Base-by-base conservation (phyloP, 192 early-diverging fungal species). In the Endogone sp. region DNA sequence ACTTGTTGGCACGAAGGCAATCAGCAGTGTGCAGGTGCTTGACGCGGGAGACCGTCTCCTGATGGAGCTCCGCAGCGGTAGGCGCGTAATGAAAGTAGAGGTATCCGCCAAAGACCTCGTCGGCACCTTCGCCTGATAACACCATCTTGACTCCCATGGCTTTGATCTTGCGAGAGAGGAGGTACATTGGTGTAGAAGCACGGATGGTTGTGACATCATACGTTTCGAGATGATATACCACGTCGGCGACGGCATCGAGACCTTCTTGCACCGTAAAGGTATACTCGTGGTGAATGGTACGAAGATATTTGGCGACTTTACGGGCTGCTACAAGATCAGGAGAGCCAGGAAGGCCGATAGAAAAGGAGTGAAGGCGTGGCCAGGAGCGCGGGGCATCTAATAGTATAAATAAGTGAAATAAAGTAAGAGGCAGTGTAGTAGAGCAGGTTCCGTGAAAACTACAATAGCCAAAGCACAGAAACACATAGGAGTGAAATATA, bases 101-200 rank as follows among this genome's bases (percentile, higher is more conserved):
- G 82, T 99, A 99, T 20, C 97, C 97, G 69, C 94, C 97, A 86
- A 95, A 94, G 24, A 99, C 90, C 82, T 99, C 97, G 76, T 99
- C 97, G 57, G 90, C 81, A 63, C 97, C 97, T 77, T 99, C 97
- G 60, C 97, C 97, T 69, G 90, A 92, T 16, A 99, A 84, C 9
- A 99, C 97, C 97, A 99, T 99, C 88, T 99, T 99, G 79, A 99
- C 97, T 49, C 97, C 95, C 75, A 93, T 95, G 32, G 95, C 92
- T 80, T 95, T 99, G 87, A 99, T 97, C 85, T 96, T 97, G 69
- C 97, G 90, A 66, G 93, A 94, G 55, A 99, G 81, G 37, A 99
- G 87, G 82, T 98, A 99, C 97, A 99, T 99, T 65, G 97, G 97
- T n/a, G 97, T 99, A 25, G 93, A 95, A 2, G 97, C 97, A 56